Base-by-base conservation (phyloP, 2,329 filamentous ascomycete genomes). In the Colletotrichum tropicale region DNA sequence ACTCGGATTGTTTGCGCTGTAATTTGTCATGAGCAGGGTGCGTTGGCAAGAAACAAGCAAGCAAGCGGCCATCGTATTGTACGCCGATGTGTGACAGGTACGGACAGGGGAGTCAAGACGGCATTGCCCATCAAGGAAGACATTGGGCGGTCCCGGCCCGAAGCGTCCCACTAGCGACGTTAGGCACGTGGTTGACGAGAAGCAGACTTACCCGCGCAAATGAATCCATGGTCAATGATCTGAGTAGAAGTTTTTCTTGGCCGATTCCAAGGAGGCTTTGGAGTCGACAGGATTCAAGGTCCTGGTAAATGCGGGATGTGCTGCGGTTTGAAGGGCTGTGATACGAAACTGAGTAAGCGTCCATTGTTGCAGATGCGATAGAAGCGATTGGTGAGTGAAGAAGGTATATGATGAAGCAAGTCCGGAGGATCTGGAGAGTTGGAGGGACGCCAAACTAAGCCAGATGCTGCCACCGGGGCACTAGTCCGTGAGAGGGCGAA, bases 321-420 rank as follows among this genome's bases (percentile, higher is more conserved):
- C 81, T 82, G 77, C 86, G 85, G 66, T 82, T 83, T 21, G 86
- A 81, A 34, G 85, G 81, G 80, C 86, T 89, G 78, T 85, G 87
- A 80, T 83, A 87, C 48, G 85, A 89, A 79, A 89, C 85, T 32
- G 87, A 86, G 83, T 89, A 88, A 87, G 88, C 87, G 83, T 90
- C 88, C 89, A 90, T 90, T 62, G 48, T 28, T 36, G 61, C 55
- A 77, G 55, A 58, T 13, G 24, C 24, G 48, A 32, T 21, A 28
- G 26, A 34, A 65, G 43, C 55, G 30, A 16, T 52, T 30, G 15
- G 21, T 21, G 34, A 61, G 21, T 24, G 18, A 32, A 21, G 43
- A 52, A 58, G 24, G 26, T 61, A 36, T 68, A 26, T 75, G 64
- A 55, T 43, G 60, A 62, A 52, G 55, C 32, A 65, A 56, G 24